Conservation (phyloP, 768 basidiomycete species). For the Boletus rex-veris region DNA sequence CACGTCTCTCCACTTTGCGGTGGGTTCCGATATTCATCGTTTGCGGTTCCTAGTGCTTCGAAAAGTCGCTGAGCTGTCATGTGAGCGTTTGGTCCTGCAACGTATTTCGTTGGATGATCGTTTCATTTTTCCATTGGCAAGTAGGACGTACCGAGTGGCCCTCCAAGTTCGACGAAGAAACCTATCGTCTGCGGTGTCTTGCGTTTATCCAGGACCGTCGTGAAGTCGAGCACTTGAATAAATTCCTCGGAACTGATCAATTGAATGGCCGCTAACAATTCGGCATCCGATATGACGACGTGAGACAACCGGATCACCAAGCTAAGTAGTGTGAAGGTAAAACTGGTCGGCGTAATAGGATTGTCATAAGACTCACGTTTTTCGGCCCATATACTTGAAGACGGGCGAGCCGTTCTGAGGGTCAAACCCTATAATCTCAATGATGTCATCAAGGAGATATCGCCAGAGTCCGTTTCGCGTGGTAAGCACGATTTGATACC, state of each 20-base stretch:
- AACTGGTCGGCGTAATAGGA: no score
- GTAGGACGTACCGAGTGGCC: background rate
- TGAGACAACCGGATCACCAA: constrained; percentile 1
- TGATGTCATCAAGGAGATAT: constrained; percentile 14
- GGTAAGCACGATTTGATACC: constrained; percentile 10
- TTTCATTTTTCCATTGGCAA: background rate
- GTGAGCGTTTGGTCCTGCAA: background rate
- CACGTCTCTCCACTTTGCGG: background rate
- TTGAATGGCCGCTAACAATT: constrained; percentile 2
- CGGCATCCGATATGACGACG: background rate
- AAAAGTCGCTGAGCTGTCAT: background rate
- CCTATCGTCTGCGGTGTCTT: constrained; percentile 6
- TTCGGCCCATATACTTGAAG: constrained; percentile 11
- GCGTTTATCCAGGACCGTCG: constrained; percentile 9
- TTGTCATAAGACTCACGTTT: background rate
- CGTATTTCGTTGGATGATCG: no score
- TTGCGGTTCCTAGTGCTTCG: constrained; percentile 2
- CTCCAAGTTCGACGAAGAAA: constrained; percentile 13
- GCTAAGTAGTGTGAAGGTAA: background rate
- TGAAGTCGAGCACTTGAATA: constrained; percentile 8
- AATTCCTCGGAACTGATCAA: constrained; percentile 3
- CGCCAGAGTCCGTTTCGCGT: constrained; percentile 18
- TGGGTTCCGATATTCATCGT: background rate
- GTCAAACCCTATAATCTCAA: constrained; percentile 14
- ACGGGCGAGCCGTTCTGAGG: constrained; percentile 6